These are phyloP conservation scores for Tuber borchii DNA, from an alignment of 495 filamentous ascomycete species.

Conservation along the genomic window DNA sequence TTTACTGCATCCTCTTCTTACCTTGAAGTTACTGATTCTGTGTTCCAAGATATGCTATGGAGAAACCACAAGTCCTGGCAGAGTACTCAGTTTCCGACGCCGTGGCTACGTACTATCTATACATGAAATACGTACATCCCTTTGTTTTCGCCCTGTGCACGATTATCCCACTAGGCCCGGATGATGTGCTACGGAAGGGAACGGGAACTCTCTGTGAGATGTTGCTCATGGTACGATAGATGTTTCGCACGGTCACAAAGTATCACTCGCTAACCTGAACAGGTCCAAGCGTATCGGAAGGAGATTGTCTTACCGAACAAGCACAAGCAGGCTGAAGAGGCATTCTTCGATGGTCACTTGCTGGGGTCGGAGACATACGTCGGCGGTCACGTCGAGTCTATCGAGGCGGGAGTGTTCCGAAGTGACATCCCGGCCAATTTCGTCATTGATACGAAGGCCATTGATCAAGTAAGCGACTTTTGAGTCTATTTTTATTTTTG, in stretches of 20 bases:
- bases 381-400: constrained; percentile 97
- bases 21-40: constrained; percentile 7
- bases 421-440: constrained; percentile 93
- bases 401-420: constrained; percentile 95
- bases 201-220: constrained; percentile 98
- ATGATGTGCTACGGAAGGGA: constrained; percentile 88
- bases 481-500: background rate
- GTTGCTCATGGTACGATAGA: constrained; percentile 91
- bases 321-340: constrained; percentile 79
- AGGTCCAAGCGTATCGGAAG: constrained; percentile 81
- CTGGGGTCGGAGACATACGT: constrained; percentile 97
- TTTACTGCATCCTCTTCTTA: background rate
- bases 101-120: constrained; percentile 96
- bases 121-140: constrained; percentile 99
- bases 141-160: constrained; percentile 99
- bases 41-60: constrained; percentile 60
- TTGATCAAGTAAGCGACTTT: constrained; percentile 57
- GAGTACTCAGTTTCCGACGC: constrained; percentile 99
- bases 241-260: constrained; percentile 4
- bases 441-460: constrained; percentile 71
- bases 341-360: constrained; percentile 94
- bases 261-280: constrained; percentile 34
- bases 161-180: constrained; percentile 85
- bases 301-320: constrained; percentile 94
- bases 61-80: constrained; percentile 85